Evolutionary conservation across 2,329 filamentous ascomycete species (phyloP), one percentile per base, ranked within the genome.

Genomic region (Graphilbum ipis-grandicollis): DNA sequence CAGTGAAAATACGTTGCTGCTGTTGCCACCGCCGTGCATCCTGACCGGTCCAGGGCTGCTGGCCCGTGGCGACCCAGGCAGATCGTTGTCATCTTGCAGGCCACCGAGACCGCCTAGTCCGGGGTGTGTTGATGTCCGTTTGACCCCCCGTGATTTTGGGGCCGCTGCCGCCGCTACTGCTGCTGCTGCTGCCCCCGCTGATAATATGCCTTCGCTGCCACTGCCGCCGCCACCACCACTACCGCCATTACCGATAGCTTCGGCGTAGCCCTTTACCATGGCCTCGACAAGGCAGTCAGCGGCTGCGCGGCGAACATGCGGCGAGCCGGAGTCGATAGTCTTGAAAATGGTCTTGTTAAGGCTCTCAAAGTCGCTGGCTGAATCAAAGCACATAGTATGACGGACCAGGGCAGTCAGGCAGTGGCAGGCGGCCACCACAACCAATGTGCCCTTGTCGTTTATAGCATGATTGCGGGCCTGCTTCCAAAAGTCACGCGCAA

Each of bases 401-500:
- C 70, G 75, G 18, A 80, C 60, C 34, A 96, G 60, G 38, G 75
- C 65, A 50, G 80, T 78, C 43, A 98, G 59, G 51, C 83, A 92
- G 45, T 75, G 75, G 49, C 81, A 92, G 9, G 83, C 80, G 39
- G 75, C 71, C 14, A 79, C 69, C 52, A 93, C 74, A 8, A 88
- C 85, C 25, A 93, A 66, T 3, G 75, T 66, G 4, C 84, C 81
- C 56, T 90, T 96, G 55, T 98, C 92, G 41, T 66, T 67, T 0
- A 75, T 67, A 21, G 79, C 79, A 46, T 79, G 69, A 54, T 68
- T 83, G 43, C 90, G 75, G 19, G 76, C 79, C 53, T 88, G 81
- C 56, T 94, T 98, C 84, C 85, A 96, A 14, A 92, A 72, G 53
- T 94, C 86, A 50, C 85, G 75, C n/a, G 81, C 81, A 28, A 86